These are phyloP conservation scores for Triticum timopheevii DNA, from an alignment of 176 grass and related monocot genomes.

Conservation along the genomic window DNA sequence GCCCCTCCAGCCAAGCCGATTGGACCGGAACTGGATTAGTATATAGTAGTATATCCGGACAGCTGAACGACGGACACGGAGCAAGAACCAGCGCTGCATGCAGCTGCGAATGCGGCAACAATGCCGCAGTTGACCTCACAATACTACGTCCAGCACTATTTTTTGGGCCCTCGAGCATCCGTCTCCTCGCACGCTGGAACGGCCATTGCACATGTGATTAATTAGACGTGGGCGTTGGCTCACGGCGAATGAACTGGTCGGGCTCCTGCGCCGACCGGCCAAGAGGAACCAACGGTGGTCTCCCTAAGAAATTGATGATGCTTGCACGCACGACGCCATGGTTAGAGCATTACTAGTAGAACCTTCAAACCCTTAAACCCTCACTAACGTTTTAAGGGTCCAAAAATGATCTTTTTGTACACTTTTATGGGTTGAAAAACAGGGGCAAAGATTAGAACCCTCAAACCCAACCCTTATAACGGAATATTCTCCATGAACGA, in stretches of 20 bases:
- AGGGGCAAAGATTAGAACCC: no score
- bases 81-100: neutral
- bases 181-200: neutral
- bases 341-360: no score
- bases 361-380: no score
- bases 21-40: neutral
- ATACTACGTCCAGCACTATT: neutral
- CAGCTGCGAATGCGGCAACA: constrained; percentile 7
- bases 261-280: no score
- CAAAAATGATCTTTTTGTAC: no score
- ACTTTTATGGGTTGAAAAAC: no score
- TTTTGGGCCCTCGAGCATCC: neutral
- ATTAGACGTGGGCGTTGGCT: no score
- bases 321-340: neutral
- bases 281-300: no score
- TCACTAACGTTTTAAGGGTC: no score
- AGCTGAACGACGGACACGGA: neutral
- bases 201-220: neutral
- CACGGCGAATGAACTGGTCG: no score
- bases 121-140: constrained; percentile 15
- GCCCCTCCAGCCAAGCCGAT: neutral
- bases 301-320: neutral
- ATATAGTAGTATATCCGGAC: neutral
- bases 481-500: no score
- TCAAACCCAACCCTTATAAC: no score